Evolutionary conservation across 2,329 filamentous ascomycete species (phyloP).

Genomic region (Alternaria consortialis): DNA sequence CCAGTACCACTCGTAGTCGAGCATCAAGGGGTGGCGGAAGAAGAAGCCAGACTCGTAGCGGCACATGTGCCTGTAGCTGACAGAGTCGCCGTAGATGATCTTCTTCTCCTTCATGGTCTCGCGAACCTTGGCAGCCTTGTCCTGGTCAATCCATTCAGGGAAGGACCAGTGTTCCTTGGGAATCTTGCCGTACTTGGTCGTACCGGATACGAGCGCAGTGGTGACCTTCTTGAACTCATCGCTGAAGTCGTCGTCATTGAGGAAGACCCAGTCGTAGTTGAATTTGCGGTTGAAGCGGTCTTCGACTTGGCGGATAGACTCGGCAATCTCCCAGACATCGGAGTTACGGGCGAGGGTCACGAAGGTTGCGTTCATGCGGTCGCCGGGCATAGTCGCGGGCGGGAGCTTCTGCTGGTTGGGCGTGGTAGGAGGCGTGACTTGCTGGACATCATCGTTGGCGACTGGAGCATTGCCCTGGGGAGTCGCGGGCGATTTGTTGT

Average conservation of each 20-base stretch:
- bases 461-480: constrained; percentile 25
- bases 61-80: constrained; percentile 99
- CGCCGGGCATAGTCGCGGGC: constrained; percentile 65
- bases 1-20: constrained; percentile 99
- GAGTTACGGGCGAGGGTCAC: constrained; percentile 92
- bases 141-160: constrained; percentile 93
- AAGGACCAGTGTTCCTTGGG: constrained; percentile 96
- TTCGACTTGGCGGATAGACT: constrained; percentile 94
- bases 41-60: constrained; percentile 99
- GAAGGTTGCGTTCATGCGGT: constrained; percentile 95
- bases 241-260: constrained; percentile 96
- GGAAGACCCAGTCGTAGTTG: constrained; percentile 99
- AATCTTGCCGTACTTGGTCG: constrained; percentile 89
- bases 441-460: constrained; percentile 15
- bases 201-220: constrained; percentile 87
- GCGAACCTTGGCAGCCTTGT: constrained; percentile 87
- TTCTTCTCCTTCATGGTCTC: constrained; percentile 94
- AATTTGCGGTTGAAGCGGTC: constrained; percentile 97
- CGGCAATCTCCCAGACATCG: constrained; percentile 95
- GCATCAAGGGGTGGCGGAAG: constrained; percentile 92
- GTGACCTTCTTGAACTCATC: constrained; percentile 94
- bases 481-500: constrained; percentile 25
- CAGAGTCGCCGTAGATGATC: constrained; percentile 97
- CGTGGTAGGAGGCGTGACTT: constrained; percentile 37
- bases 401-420: constrained; percentile 49